phyloP scores from a whole-genome alignment of 768 basidiomycete genomes.

The Mycena capillaripes region DNA sequence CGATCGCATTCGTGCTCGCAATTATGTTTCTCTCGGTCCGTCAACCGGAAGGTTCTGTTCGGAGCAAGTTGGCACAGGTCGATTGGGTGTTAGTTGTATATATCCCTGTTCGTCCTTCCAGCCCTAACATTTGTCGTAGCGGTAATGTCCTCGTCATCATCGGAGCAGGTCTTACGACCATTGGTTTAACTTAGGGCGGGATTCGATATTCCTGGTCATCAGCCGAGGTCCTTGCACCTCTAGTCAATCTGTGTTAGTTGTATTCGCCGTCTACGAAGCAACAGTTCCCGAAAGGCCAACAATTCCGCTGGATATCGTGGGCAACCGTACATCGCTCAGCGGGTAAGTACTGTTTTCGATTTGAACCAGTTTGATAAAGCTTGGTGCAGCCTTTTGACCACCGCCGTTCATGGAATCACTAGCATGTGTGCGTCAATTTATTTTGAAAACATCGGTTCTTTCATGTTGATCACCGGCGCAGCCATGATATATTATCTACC shows the following conservation, averaged over 20 bases:
- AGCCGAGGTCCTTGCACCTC: slow-evolving; percentile 53
- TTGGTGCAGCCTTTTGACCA: slow-evolving; percentile 49
- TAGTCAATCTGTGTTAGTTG: slow-evolving; percentile 47
- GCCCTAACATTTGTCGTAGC: slow-evolving; percentile 36
- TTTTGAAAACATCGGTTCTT: slow-evolving; percentile 20
- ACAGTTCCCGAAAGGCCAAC: slow-evolving; percentile 37
- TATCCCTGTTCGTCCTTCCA: slow-evolving; percentile 2
- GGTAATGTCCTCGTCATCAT: slow-evolving; percentile 52
- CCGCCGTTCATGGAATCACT: slow-evolving; percentile 39
- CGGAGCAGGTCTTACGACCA: slow-evolving; percentile 45
- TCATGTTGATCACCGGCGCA: too few relatives aligned
- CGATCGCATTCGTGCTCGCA: slow-evolving; percentile 35
- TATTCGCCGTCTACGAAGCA: slow-evolving; percentile 46
- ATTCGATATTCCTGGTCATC: slow-evolving; percentile 53
- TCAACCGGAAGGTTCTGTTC: slow-evolving; percentile 43
- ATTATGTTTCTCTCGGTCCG: slow-evolving; percentile 39
- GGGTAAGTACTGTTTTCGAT: slow-evolving; percentile 43
- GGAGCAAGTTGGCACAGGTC: slow-evolving; percentile 45
- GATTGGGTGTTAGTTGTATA: slow-evolving; percentile 51
- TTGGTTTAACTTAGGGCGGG: slow-evolving; percentile 59
- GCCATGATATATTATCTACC: slow-evolving; percentile 52
- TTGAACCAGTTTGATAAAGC: background rate
- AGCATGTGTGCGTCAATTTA: slow-evolving; percentile 36
- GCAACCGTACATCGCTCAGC: slow-evolving; percentile 54
- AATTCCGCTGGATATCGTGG: slow-evolving; percentile 48